Evolutionary conservation across 805 yeast species (phyloP).

Genomic region (Teunomyces barrocoloradensis): DNA sequence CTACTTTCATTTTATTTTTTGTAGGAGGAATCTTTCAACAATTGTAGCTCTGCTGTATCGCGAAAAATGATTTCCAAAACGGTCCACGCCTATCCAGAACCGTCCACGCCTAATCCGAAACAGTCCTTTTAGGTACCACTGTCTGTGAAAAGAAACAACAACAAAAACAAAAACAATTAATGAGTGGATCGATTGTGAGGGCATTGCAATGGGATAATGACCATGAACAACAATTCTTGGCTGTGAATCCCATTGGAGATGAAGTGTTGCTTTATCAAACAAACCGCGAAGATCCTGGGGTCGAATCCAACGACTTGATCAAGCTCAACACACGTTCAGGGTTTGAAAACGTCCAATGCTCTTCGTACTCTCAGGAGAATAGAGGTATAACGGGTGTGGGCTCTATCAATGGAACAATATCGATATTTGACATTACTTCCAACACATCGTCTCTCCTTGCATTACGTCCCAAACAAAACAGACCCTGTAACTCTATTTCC

Average conservation of each 20-base stretch:
- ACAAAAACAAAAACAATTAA: slow-evolving; percentile 14
- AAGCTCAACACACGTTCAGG: slow-evolving; percentile 57
- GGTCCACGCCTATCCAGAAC: not conserved
- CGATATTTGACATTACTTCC: slow-evolving; percentile 57
- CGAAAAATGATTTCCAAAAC: not conserved
- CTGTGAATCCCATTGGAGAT: slow-evolving; percentile 77
- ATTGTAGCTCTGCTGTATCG: not conserved
- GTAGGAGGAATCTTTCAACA: too few species aligned
- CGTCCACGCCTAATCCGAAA: not conserved
- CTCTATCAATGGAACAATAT: slow-evolving; percentile 64
- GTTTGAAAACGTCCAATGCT: slow-evolving; percentile 65
- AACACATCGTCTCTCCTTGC: slow-evolving; percentile 34
- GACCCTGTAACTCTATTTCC: slow-evolving; percentile 74
- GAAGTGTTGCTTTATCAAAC: slow-evolving; percentile 68
- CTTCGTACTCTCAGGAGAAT: slow-evolving; percentile 55
- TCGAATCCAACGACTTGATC: slow-evolving; percentile 49
- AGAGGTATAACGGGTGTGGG: slow-evolving; percentile 72
- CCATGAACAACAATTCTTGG: slow-evolving; percentile 55
- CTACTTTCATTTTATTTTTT: too few species aligned
- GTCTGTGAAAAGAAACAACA: not conserved
- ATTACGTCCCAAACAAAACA: slow-evolving; percentile 58
- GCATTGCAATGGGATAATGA: slow-evolving; percentile 62
- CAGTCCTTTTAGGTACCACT: not conserved
- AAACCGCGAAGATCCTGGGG: slow-evolving; percentile 40
- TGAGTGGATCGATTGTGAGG: slow-evolving; percentile 61